Conservation (phyloP, 495 filamentous ascomycete genomes). For the Podospora comata region DNA sequence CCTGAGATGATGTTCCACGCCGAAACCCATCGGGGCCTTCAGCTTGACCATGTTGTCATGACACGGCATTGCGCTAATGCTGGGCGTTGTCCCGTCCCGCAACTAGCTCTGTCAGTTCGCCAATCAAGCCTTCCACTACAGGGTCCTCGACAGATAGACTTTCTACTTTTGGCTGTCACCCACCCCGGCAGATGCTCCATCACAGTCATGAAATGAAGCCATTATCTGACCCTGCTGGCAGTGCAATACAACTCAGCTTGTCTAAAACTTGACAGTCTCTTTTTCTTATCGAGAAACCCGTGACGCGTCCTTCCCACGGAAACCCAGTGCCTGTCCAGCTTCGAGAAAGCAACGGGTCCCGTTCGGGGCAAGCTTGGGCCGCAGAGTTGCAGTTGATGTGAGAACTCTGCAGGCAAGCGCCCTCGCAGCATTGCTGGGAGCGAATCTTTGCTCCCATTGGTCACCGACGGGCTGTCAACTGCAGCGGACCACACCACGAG, state of each 20-base stretch:
- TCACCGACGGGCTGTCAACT: neutral
- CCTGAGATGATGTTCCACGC: neutral
- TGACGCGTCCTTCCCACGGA: neutral
- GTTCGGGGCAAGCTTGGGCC: slow-evolving; percentile 2
- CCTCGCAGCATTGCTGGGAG: slow-evolving; percentile 2
- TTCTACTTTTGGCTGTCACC: neutral
- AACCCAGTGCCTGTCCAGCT: neutral
- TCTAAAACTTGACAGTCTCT: neutral
- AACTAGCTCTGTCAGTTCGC: neutral
- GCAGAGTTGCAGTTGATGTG: neutral
- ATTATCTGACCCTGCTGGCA: neutral
- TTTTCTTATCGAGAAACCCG: neutral
- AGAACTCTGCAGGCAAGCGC: slow-evolving; percentile 8
- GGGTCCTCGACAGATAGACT: neutral
- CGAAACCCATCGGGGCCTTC: neutral
- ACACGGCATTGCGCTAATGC: neutral
- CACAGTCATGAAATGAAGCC: neutral
- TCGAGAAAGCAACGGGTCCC: neutral
- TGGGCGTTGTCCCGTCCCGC: neutral
- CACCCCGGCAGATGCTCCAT: neutral
- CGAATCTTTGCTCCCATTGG: neutral
- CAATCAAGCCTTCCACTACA: neutral
- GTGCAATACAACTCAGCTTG: neutral
- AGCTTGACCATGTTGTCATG: neutral
- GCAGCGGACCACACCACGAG: slow-evolving; percentile 1